Base-by-base conservation (phyloP, 73 alveolate genomes). In the Paramecium biaurelia region DNA sequence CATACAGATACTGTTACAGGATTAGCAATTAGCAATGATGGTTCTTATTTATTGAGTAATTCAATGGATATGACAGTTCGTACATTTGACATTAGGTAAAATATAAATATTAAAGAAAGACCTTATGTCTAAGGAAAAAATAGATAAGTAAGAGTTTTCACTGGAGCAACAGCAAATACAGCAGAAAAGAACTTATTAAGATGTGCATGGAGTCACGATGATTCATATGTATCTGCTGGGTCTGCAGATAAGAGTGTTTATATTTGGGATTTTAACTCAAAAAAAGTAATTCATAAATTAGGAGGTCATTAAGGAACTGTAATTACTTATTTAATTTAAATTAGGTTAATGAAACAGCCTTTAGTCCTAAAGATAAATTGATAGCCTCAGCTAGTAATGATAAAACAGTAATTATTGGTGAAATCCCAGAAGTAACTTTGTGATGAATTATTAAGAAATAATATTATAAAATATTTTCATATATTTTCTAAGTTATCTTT, bases 1-100 rank as follows among this genome's bases (percentile, higher is more conserved):
- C 99, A 97, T 85, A 95, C 97, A 67, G 99, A 97, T 90, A 96
- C 99, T 2, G 94, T 97, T 67, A 97, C 99, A 34, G 99, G 99
- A 32, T 82, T 97, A 30, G 94, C 95, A 68, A 85, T 97, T 34
- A 96, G 98, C 63, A 95, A 94, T 74, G 95, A 93, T 86, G 96
- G 96, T 34, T 96, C 96, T 57, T 95, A 89, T 93, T 92, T 97
- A 59, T 94, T 97, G 21, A 88, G 98, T 32, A 97, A 97, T 88
- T 89, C 98, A 11, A 95, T 95, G 98, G 99, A 97, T 70, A 89
- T 95, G 92, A 95, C 98, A 15, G 93, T 97, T 47, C 95, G 93
- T 86, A 90, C 95, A 20, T 92, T 94, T 95, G 95, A 94, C 57
- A 85, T 89, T 76, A 84, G 93, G 79, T 93, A 79, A 35, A 45